Evolutionary conservation across 108 stramenopile genomes (phyloP).

Genomic region (Stephanodiscus minutulus): DNA sequence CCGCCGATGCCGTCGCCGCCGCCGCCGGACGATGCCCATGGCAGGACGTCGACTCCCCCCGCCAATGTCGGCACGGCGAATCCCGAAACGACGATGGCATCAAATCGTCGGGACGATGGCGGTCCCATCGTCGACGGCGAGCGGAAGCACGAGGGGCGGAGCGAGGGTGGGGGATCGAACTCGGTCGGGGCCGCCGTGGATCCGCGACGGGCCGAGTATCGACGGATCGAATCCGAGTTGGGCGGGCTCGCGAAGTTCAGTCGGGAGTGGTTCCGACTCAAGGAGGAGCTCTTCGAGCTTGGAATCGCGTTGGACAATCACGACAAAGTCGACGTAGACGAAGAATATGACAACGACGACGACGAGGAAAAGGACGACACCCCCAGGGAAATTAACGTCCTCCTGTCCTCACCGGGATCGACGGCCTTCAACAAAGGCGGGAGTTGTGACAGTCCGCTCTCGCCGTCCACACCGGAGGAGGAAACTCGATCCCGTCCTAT

Average conservation of each 20-base stretch:
- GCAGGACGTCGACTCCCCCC: not conserved
- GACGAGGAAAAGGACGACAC: constrained; percentile 15
- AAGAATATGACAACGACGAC: constrained; percentile 2
- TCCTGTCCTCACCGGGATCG: constrained; percentile 2
- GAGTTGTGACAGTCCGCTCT: not conserved
- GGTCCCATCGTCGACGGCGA: not conserved
- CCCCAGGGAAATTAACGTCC: constrained; percentile 12
- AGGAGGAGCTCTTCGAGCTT: constrained; percentile 26
- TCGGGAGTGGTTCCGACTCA: constrained; percentile 26
- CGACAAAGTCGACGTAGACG: not conserved
- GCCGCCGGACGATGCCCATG: not conserved
- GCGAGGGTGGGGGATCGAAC: not conserved
- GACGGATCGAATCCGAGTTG: constrained; percentile 16
- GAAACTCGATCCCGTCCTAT: not conserved
- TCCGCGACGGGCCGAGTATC: not conserved
- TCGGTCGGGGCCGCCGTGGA: not conserved
- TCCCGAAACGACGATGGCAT: not conserved
- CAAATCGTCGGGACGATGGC: not conserved
- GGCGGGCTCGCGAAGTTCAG: constrained; percentile 10
- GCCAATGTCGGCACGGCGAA: not conserved
- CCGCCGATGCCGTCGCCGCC: not conserved
- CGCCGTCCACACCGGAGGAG: not conserved
- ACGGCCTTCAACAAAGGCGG: not conserved
- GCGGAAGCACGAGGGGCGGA: not conserved
- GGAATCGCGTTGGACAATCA: constrained; percentile 9